Percentiles rank a stretch among this genome's conserved stretches.
These are phyloP conservation scores for Ceratocystis eucalypticola DNA, from an alignment of 2,329 filamentous ascomycete species.

Conservation along the genomic window DNA sequence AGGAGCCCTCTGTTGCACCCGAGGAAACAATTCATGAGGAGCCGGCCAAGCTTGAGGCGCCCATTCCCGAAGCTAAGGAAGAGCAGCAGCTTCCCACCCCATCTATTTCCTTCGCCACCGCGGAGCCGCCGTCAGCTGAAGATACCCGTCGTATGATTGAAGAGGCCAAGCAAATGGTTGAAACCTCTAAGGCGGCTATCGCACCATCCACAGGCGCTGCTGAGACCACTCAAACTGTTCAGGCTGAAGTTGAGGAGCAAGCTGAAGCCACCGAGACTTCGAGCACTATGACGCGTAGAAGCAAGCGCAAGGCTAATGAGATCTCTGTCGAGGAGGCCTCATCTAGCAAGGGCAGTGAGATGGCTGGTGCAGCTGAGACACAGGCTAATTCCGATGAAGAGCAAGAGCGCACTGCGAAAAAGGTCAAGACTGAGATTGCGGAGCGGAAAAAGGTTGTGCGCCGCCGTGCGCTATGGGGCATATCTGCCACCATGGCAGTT, in stretches of 20 bases:
- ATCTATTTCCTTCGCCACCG: conserved; percentile 32
- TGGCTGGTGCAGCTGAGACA: conserved; percentile 20
- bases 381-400: conserved; percentile 32
- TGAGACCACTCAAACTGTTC: conserved; percentile 20
- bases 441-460: conserved; percentile 75
- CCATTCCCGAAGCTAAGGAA: conserved; percentile 32
- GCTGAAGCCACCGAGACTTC: conserved; percentile 28
- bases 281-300: conserved; percentile 35
- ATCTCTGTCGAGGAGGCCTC: conserved; percentile 49
- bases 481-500: conserved; percentile 74
- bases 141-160: conserved; percentile 74
- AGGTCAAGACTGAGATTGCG: conserved; percentile 66
- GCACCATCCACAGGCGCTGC: conserved; percentile 26
- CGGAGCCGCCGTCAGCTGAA: conserved; percentile 58
- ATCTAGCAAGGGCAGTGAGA: background rate
- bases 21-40: conserved; percentile 35
- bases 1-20: conserved; percentile 30
- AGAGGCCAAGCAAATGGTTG: conserved; percentile 78
- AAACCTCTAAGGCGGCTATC: conserved; percentile 40
- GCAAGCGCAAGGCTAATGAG: conserved; percentile 64
- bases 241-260: conserved; percentile 28
- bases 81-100: conserved; percentile 11
- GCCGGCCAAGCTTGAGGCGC: conserved; percentile 54
- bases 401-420: conserved; percentile 51
- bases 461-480: conserved; percentile 70